Evolutionary conservation across 1,284 basidiomycete species (phyloP).

Genomic region (Rhodotorula glutinis): DNA sequence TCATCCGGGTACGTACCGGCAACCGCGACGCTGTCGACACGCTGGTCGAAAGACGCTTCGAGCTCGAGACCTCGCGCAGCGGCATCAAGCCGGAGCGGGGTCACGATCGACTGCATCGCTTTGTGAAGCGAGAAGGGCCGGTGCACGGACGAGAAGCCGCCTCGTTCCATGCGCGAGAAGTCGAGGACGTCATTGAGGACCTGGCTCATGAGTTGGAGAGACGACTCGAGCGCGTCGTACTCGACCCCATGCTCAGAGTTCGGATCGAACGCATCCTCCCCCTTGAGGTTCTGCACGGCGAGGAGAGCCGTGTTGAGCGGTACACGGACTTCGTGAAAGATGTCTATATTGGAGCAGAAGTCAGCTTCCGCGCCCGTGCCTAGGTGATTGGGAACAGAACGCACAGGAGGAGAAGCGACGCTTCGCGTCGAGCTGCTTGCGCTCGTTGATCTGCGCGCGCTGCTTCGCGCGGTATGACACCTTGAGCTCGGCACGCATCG

Average conservation of each 20-base stretch:
- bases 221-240: slow-evolving; percentile 74
- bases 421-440: slow-evolving; percentile 35
- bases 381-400: background rate
- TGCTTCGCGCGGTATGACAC: slow-evolving; percentile 60
- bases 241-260: slow-evolving; percentile 66
- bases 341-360: slow-evolving; percentile 51
- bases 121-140: slow-evolving; percentile 77
- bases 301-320: slow-evolving; percentile 84
- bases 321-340: slow-evolving; percentile 76
- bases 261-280: slow-evolving; percentile 60
- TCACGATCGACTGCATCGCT: slow-evolving; percentile 72
- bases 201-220: slow-evolving; percentile 76
- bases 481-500: slow-evolving; percentile 68
- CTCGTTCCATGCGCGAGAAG: slow-evolving; percentile 53
- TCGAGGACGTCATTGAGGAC: slow-evolving; percentile 45
- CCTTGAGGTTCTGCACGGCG: slow-evolving; percentile 85
- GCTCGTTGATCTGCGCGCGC: slow-evolving; percentile 76
- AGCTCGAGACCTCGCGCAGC: slow-evolving; percentile 67
- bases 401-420: slow-evolving; percentile 29
- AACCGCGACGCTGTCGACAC: slow-evolving; percentile 62
- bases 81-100: slow-evolving; percentile 70
- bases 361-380: background rate
- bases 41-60: slow-evolving; percentile 65
- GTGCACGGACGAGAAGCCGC: slow-evolving; percentile 66
- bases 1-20: slow-evolving; percentile 26